Percentiles rank a stretch among this genome's conserved stretches.
Evolutionary conservation across 768 basidiomycete species (phyloP).

Genomic region (Symmetrospora coprosmae): DNA sequence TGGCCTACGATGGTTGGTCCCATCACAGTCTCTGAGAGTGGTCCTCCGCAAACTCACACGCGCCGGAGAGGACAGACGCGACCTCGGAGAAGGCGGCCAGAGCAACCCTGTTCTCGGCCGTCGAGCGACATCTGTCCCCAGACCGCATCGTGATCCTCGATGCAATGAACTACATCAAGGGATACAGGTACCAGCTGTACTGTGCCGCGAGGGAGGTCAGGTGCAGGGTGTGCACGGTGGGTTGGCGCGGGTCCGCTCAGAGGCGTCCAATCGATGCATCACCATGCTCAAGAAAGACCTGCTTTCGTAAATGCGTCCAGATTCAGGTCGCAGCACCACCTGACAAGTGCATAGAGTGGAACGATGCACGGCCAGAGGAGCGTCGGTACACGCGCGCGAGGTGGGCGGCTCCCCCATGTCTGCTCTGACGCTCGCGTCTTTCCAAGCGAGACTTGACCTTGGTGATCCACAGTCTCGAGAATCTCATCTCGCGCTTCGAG

Average conservation of each 20-base stretch:
- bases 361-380: constrained; percentile 44
- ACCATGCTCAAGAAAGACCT: not conserved
- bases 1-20: constrained; percentile 29
- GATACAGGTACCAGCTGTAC: constrained; percentile 94
- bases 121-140: constrained; percentile 56
- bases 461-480: constrained; percentile 51
- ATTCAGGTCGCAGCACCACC: constrained; percentile 44
- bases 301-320: constrained; percentile 28
- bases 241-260: constrained; percentile 30
- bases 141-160: constrained; percentile 72
- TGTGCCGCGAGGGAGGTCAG: constrained; percentile 82
- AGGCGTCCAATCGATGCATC: not conserved
- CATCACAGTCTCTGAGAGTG: too few relatives aligned
- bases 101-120: constrained; percentile 62
- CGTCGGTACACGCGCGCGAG: constrained; percentile 54
- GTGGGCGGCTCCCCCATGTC: constrained; percentile 42
- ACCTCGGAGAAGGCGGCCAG: constrained; percentile 71
- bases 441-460: not conserved
- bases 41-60: not conserved
- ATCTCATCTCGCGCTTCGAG: constrained; percentile 73
- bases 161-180: constrained; percentile 92
- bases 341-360: constrained; percentile 65
- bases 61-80: constrained; percentile 47
- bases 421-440: too few relatives aligned
- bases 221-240: constrained; percentile 70